Conservation (phyloP, 257 asterid species). For the Henckelia pumila region DNA sequence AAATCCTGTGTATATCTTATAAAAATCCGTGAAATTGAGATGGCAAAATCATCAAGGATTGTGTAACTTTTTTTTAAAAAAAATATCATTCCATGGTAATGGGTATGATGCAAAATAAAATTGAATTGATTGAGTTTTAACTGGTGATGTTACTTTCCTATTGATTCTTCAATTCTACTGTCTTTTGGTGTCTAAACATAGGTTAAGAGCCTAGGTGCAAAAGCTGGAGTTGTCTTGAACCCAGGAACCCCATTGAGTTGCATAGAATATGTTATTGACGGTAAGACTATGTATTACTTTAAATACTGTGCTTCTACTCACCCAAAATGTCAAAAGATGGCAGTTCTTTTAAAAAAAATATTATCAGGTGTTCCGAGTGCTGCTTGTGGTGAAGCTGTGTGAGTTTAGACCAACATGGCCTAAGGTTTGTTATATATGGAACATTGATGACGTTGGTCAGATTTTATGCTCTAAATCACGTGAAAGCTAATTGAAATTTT, state of each 20-base stretch:
- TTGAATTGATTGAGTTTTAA: not conserved
- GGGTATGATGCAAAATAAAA: not conserved
- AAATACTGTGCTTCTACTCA: not conserved
- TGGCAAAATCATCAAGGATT: not conserved
- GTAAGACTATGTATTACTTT: slow-evolving; percentile 44
- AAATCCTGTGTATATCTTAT: slow-evolving; percentile 3
- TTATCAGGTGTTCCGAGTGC: not conserved
- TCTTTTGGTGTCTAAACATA: slow-evolving; percentile 33
- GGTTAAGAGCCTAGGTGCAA: slow-evolving; percentile 91
- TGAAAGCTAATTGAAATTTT: slow-evolving; percentile 1
- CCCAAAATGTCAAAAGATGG: slow-evolving; percentile 10
- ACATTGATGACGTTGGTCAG: not conserved
- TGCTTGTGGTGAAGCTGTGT: not conserved
- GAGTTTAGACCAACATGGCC: not conserved
- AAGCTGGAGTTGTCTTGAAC: slow-evolving; percentile 99
- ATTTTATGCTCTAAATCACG: not conserved
- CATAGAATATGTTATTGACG: slow-evolving; percentile 91
- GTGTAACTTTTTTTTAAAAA: slow-evolving; percentile 1
- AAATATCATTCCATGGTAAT: not conserved
- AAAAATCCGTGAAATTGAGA: slow-evolving; percentile 6
- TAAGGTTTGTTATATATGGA: not conserved
- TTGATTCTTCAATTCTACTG: not conserved
- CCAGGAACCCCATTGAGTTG: slow-evolving; percentile 84
- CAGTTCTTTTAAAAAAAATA: not conserved
- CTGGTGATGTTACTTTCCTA: not conserved